Evolutionary conservation across 768 basidiomycete genomes (phyloP).

Genomic region (Hypsizygus marmoreus): DNA sequence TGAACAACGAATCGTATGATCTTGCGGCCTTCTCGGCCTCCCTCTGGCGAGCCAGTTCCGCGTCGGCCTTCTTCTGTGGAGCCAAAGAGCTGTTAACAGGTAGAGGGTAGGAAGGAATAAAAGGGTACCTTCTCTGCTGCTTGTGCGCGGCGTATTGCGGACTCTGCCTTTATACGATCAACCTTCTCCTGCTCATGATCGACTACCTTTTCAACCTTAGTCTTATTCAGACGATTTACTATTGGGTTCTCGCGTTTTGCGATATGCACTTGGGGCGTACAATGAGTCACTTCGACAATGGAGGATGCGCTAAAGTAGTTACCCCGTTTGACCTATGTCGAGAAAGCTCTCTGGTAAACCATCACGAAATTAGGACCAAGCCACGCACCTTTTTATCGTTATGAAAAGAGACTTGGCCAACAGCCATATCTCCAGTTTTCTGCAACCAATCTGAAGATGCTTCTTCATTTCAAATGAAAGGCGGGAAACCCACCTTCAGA

Average conservation of each 20-base stretch:
- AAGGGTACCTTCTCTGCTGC: slow-evolving; percentile 66
- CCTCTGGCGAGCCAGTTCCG: slow-evolving; percentile 69
- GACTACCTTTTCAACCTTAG: slow-evolving; percentile 79
- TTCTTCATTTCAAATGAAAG: background rate
- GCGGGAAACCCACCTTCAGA: slow-evolving; percentile 64
- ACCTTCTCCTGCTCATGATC: slow-evolving; percentile 90
- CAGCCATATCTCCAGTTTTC: slow-evolving; percentile 99
- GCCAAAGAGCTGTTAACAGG: background rate
- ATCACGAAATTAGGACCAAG: background rate
- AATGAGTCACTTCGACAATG: slow-evolving; percentile 1
- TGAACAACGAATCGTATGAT: slow-evolving; percentile 84
- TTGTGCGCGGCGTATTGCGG: slow-evolving; percentile 56
- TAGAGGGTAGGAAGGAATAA: background rate
- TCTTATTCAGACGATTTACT: slow-evolving; percentile 93
- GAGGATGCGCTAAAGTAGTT: background rate
- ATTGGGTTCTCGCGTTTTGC: slow-evolving; percentile 82
- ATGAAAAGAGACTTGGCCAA: slow-evolving; percentile 95
- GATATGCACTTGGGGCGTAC: slow-evolving; percentile 61
- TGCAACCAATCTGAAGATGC: slow-evolving; percentile 26
- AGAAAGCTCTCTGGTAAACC: slow-evolving; percentile 1
- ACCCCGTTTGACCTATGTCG: slow-evolving; percentile 78
- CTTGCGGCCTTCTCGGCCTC: slow-evolving; percentile 86
- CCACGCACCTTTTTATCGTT: slow-evolving; percentile 75
- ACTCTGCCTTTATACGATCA: slow-evolving; percentile 80
- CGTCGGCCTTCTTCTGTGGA: slow-evolving; percentile 74